Base-by-base conservation (phyloP, 805 yeast species). In the Scheffersomyces lignosus region DNA sequence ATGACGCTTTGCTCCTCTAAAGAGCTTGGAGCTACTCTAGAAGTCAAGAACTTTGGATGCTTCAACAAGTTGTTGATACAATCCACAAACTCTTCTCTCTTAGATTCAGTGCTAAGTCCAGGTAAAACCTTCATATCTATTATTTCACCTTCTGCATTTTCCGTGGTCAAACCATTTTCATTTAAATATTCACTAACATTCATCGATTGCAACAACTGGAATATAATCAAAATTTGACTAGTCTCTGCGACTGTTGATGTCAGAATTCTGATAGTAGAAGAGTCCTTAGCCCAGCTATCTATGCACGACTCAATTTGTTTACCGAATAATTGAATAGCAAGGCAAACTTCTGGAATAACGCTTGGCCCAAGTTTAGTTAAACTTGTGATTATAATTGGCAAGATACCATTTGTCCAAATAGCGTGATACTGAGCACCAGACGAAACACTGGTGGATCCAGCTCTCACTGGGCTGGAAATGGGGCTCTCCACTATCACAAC, bases 401-500 rank as follows among this genome's bases (percentile, higher is more conserved):
- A 65, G 13, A 90, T 61, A 1, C 96, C 96, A 50, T 82, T 80
- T n/a, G 80, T 75, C 97, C 97, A 90, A n/a, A 86, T 66, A 35
- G 76, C 72, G 56, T 89, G 91, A 40, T 85, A 60, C 32, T 76
- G 74, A 0, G 86, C 74, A 3, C 77, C 58, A 1, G 61, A 51
- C 26, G 69, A 70, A 2, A 85, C 73, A 10, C 70, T 64, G 2
- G 87, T 60, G 5, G 73, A 73, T 0, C 95, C 96, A 4, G 71
- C 66, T 52, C 83, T 87, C 27, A 90, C 77, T 2, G 71, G 70
- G 17, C 70, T 60, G 0, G 95, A 83, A 1, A 87, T 70, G 4
- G 89, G 81, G 37, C 93, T 81, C 49, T 88, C 95, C 3, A 81
- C 72, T 27, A 90, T 62, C 3, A 80, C 80, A 37, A 85, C 76